A percentile compares a stretch with the other conserved stretches of the same genome.
Evolutionary conservation across 1,284 basidiomycete species (phyloP).

Genomic region (Rugosomyces carneus): DNA sequence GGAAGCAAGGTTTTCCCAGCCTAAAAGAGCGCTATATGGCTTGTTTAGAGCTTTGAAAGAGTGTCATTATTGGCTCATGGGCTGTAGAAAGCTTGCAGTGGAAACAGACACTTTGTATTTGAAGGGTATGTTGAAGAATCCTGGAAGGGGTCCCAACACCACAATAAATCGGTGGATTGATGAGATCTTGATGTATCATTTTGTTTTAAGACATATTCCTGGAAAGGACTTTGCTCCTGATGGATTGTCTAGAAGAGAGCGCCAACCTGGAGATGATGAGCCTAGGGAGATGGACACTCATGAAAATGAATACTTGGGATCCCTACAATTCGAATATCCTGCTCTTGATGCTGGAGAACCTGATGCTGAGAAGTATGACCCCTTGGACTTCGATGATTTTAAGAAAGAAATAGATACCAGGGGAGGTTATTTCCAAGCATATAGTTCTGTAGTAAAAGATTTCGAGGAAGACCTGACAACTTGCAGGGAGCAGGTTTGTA

Average conservation of each 20-base stretch:
- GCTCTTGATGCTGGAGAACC: too few species aligned
- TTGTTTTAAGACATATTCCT: neutral
- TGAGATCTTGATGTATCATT: constrained; percentile 2
- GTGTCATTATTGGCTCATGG: constrained; percentile 25
- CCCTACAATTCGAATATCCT: too few species aligned
- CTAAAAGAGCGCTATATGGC: constrained; percentile 29
- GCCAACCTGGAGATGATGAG: neutral
- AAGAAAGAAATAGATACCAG: too few species aligned
- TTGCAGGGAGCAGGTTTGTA: too few species aligned
- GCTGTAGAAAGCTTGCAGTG: constrained; percentile 27
- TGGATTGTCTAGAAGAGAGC: neutral
- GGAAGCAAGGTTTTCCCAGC: constrained; percentile 28
- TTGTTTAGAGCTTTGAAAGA: constrained; percentile 20
- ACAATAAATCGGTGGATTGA: constrained; percentile 19
- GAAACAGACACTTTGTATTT: constrained; percentile 37
- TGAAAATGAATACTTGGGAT: too few species aligned
- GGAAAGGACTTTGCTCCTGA: neutral
- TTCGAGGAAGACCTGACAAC: too few species aligned
- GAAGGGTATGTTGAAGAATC: constrained; percentile 38
- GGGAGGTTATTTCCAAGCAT: too few species aligned
- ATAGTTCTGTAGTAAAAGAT: too few species aligned
- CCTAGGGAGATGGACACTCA: neutral
- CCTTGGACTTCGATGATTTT: too few species aligned
- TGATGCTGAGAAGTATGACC: too few species aligned
- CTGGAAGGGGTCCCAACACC: constrained; percentile 28